Conservation (phyloP, 495 filamentous ascomycete species). For the Penicillium fimorum region DNA sequence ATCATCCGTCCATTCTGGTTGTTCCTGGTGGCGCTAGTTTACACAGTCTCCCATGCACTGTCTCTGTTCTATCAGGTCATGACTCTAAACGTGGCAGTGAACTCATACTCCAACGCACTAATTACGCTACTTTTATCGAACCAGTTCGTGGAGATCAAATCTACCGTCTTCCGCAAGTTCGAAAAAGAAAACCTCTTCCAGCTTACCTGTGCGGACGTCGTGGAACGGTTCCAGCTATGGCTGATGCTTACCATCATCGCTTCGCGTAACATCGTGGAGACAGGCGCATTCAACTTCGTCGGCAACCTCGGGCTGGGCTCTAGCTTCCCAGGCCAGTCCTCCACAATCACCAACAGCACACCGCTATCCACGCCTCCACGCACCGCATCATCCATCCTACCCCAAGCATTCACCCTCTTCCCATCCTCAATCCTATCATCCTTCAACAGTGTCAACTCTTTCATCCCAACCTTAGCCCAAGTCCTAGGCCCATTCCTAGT, state of each 20-base stretch:
- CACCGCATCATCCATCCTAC: constrained; percentile 64
- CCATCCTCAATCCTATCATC: constrained; percentile 54
- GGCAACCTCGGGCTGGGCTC: constrained; percentile 34
- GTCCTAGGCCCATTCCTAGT: constrained; percentile 88
- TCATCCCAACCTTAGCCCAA: constrained; percentile 73
- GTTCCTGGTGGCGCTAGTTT: constrained; percentile 81
- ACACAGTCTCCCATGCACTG: constrained; percentile 83
- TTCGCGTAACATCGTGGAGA: constrained; percentile 90
- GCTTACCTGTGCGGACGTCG: constrained; percentile 91
- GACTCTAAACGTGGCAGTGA: constrained; percentile 95
- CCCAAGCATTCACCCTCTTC: constrained; percentile 82
- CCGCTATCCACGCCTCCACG: constrained; percentile 48
- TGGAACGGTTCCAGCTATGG: constrained; percentile 97
- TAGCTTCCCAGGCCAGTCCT: constrained; percentile 28
- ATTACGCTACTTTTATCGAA: constrained; percentile 89
- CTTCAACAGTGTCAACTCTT: constrained; percentile 44
- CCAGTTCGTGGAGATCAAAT: constrained; percentile 98
- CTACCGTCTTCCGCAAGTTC: constrained; percentile 94
- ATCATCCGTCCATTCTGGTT: constrained; percentile 87
- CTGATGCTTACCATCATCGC: constrained; percentile 95
- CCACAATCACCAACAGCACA: constrained; percentile 46
- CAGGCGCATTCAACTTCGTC: constrained; percentile 58
- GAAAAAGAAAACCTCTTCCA: constrained; percentile 98
- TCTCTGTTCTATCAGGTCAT: constrained; percentile 96
- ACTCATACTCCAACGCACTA: constrained; percentile 96